Conservation (phyloP, 768 basidiomycete genomes). For the Chlorophyllum brunneum region DNA sequence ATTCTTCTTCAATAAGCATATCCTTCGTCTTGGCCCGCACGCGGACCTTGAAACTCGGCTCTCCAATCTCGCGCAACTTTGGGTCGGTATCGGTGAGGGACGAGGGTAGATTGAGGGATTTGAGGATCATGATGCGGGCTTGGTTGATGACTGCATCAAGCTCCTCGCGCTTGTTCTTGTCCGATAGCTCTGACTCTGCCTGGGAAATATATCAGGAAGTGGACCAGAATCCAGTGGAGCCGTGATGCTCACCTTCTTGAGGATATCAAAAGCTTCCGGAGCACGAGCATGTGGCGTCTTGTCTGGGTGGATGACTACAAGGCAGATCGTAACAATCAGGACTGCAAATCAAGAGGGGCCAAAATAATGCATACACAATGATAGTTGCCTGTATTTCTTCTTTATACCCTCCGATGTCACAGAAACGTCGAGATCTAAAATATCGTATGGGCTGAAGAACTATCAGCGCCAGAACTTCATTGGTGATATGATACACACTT, state of each 20-base stretch:
- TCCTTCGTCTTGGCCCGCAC: conserved; percentile 76
- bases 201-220: too few relatives aligned
- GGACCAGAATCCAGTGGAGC: too few relatives aligned
- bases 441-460: conserved; percentile 84
- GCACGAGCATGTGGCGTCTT: conserved; percentile 87
- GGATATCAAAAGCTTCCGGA: conserved; percentile 88
- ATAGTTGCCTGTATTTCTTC: conserved; percentile 82
- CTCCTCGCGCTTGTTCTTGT: conserved; percentile 75
- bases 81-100: conserved; percentile 58
- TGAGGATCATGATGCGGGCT: conserved; percentile 67
- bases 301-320: conserved; percentile 94
- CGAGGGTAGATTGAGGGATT: conserved; percentile 55
- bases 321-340: conserved; percentile 9
- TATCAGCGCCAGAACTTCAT: background rate
- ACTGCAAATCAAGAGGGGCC: background rate
- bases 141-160: conserved; percentile 76
- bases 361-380: conserved; percentile 59
- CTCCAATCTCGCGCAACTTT: conserved; percentile 42
- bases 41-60: conserved; percentile 64
- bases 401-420: conserved; percentile 82
- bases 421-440: conserved; percentile 73
- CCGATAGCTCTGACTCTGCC: conserved; percentile 83
- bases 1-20: conserved; percentile 85
- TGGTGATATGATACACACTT: conserved; percentile 56
- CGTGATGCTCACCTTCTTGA: conserved; percentile 71